Conservation (phyloP, 352 stramenopile species). For the Phytophthora crassamura region DNA sequence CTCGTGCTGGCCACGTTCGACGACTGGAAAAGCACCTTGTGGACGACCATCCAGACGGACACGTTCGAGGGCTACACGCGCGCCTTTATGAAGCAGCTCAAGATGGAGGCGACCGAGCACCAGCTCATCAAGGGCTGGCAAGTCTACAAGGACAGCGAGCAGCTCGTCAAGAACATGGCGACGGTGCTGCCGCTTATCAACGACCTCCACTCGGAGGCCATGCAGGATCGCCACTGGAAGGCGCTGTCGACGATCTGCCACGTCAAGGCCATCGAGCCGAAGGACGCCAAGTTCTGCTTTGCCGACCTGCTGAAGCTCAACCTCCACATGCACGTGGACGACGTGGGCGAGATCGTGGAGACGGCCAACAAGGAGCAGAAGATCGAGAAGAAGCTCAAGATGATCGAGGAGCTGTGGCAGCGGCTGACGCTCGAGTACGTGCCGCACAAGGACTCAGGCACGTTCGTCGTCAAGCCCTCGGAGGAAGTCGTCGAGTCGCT, state of each 20-base stretch:
- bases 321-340: constrained; percentile 83
- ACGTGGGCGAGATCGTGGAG: constrained; percentile 89
- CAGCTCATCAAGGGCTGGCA: constrained; percentile 90
- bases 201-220: constrained; percentile 95
- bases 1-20: constrained; percentile 84
- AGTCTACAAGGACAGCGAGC: constrained; percentile 88
- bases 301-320: constrained; percentile 87
- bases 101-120: constrained; percentile 81
- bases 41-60: constrained; percentile 85
- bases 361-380: constrained; percentile 91
- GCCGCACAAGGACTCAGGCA: constrained; percentile 87
- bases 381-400: constrained; percentile 91
- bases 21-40: constrained; percentile 87
- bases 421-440: constrained; percentile 87
- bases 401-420: constrained; percentile 89
- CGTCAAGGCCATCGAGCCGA: constrained; percentile 88
- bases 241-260: constrained; percentile 85
- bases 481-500: constrained; percentile 89
- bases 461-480: constrained; percentile 85
- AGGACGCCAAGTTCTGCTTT: constrained; percentile 85
- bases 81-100: constrained; percentile 88
- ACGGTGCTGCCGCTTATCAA: constrained; percentile 92
- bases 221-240: constrained; percentile 95
- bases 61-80: constrained; percentile 77
- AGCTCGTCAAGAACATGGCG: constrained; percentile 90